Conservation (phyloP, 73 alveolate genomes). For the Stentor coeruleus region DNA sequence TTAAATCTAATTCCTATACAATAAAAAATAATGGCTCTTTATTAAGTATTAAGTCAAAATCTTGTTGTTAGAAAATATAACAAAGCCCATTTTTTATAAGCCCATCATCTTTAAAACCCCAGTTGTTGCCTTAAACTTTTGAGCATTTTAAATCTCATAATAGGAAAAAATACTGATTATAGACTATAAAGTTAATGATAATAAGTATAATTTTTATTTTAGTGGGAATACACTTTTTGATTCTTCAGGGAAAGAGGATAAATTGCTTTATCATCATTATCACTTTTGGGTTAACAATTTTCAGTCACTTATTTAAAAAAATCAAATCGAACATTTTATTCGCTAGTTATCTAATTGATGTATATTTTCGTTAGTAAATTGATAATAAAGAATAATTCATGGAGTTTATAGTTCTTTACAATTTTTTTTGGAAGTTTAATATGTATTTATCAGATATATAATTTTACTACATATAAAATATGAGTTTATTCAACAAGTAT, state of each 20-base stretch:
- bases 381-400: too few species aligned
- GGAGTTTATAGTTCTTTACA: too few species aligned
- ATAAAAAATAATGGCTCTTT: not conserved
- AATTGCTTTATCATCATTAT: constrained; percentile 35
- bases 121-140: not conserved
- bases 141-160: constrained; percentile 25
- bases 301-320: constrained; percentile 44
- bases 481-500: too few species aligned
- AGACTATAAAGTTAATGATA: constrained; percentile 24
- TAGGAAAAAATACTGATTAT: constrained; percentile 31
- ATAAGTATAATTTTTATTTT: constrained; percentile 24
- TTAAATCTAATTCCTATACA: not conserved
- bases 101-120: not conserved
- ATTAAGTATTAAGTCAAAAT: not conserved
- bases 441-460: too few species aligned
- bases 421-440: too few species aligned
- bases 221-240: constrained; percentile 64
- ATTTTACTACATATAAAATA: too few species aligned
- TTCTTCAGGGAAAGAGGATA: constrained; percentile 84
- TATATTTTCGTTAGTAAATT: not conserved
- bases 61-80: not conserved
- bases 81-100: not conserved
- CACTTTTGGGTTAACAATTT: constrained; percentile 74
- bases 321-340: constrained; percentile 42
- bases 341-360: not conserved